Evolutionary conservation across 768 basidiomycete species (phyloP).

Genomic region (Lactarius evosmus): DNA sequence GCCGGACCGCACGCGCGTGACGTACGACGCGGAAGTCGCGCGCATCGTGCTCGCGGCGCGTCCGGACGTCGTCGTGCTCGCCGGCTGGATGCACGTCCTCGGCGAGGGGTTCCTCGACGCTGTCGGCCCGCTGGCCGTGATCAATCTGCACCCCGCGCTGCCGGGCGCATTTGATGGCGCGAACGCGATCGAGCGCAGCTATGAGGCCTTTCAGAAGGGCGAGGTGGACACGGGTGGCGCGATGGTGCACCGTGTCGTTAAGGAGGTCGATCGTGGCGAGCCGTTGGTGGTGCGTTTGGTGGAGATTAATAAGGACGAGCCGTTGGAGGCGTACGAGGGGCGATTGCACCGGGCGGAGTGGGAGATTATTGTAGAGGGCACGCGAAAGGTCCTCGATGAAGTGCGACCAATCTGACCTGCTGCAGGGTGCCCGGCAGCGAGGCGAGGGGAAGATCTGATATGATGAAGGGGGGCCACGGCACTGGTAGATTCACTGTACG

Average conservation of each 20-base stretch:
- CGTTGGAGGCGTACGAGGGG: slow-evolving; percentile 66
- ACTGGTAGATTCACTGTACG: slow-evolving; percentile 16
- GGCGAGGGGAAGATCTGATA: slow-evolving; percentile 11
- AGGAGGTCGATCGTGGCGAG: slow-evolving; percentile 89
- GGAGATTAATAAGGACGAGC: slow-evolving; percentile 66
- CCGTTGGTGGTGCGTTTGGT: slow-evolving; percentile 82
- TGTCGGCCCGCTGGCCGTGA: slow-evolving; percentile 70
- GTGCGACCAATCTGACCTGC: slow-evolving; percentile 25
- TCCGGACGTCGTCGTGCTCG: slow-evolving; percentile 90
- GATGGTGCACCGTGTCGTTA: slow-evolving; percentile 94
- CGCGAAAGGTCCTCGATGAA: slow-evolving; percentile 64
- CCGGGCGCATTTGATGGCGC: slow-evolving; percentile 96
- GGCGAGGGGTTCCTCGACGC: slow-evolving; percentile 75
- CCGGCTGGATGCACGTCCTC: slow-evolving; percentile 99
- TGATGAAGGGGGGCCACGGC: slow-evolving; percentile 4
- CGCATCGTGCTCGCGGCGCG: slow-evolving; percentile 54
- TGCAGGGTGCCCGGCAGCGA: neutral
- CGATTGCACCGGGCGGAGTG: slow-evolving; percentile 84
- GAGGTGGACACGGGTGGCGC: slow-evolving; percentile 76
- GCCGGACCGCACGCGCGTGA: slow-evolving; percentile 67
- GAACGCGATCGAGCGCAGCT: slow-evolving; percentile 86
- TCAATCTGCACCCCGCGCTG: slow-evolving; percentile 95
- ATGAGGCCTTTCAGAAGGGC: slow-evolving; percentile 80
- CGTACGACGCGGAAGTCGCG: slow-evolving; percentile 85
- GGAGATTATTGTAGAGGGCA: slow-evolving; percentile 85